Evolutionary conservation across 2,329 filamentous ascomycete species (phyloP).

Genomic region (Aureobasidium sp.): DNA sequence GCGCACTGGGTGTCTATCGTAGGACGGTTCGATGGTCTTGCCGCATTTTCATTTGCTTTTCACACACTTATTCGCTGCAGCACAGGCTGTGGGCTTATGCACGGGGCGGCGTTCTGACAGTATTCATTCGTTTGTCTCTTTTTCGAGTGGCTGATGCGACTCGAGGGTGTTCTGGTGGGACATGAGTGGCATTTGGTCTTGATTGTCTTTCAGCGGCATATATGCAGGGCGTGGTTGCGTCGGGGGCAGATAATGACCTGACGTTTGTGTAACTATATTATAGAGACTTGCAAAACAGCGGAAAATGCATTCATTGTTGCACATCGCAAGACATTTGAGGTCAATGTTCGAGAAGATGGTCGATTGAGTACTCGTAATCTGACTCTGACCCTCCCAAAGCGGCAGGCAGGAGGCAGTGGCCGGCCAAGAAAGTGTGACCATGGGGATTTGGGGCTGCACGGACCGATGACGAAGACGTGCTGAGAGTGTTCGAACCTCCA

Average conservation of each 20-base stretch:
- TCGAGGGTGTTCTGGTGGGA: neutral
- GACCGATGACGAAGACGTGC: conserved; percentile 13
- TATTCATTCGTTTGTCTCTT: conserved; percentile 3
- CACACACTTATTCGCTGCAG: neutral
- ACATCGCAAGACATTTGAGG: neutral
- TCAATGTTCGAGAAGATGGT: neutral
- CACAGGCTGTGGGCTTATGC: neutral
- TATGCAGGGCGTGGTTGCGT: conserved; percentile 5
- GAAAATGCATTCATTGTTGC: conserved; percentile 4
- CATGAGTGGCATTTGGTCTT: neutral
- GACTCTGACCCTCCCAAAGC: neutral
- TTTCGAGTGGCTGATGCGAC: neutral
- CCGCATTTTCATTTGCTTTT: conserved; percentile 1
- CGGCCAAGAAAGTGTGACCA: conserved; percentile 1
- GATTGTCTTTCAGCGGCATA: neutral
- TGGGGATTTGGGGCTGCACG: neutral
- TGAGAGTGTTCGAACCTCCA: neutral
- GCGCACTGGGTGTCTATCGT: neutral
- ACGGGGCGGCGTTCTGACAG: conserved; percentile 1
- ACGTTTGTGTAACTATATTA: conserved; percentile 14
- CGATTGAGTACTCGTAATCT: neutral
- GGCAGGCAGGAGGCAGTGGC: conserved; percentile 2
- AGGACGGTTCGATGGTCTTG: neutral
- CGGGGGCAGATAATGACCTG: conserved; percentile 13
- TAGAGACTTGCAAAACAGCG: conserved; percentile 8